Conservation (phyloP, 2,329 filamentous ascomycete species). For the Pseudogymnoascus sp. region DNA sequence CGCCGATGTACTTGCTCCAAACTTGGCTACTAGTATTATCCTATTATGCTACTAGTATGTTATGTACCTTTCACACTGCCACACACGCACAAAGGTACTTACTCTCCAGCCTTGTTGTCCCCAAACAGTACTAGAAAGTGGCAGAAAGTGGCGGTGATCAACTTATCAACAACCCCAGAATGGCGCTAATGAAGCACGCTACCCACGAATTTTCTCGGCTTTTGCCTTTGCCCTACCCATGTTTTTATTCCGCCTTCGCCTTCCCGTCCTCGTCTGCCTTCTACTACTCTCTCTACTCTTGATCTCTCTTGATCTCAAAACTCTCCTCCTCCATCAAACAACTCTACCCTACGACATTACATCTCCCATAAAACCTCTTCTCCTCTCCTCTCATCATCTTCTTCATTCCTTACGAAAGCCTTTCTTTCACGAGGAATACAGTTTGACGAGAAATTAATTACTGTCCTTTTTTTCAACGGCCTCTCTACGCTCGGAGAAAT, state of each 20-base stretch:
- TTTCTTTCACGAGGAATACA: constrained; percentile 35
- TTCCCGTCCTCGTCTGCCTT: constrained; percentile 3
- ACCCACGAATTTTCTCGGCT: constrained; percentile 7
- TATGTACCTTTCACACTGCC: neutral
- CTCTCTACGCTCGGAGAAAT: constrained; percentile 10
- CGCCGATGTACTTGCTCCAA: neutral
- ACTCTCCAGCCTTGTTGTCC: neutral
- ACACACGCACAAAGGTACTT: neutral
- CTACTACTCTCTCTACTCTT: constrained; percentile 18
- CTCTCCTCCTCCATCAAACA: constrained; percentile 14
- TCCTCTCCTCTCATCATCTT: constrained; percentile 28
- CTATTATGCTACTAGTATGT: neutral
- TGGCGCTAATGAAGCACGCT: constrained; percentile 5
- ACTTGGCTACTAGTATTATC: neutral
- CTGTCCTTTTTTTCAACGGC: constrained; percentile 11
- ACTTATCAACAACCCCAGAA: neutral
- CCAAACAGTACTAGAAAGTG: neutral
- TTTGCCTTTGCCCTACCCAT: constrained; percentile 21
- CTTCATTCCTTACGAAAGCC: constrained; percentile 41
- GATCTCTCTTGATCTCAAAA: constrained; percentile 18
- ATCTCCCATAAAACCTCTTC: constrained; percentile 9
- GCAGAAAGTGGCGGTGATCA: neutral
- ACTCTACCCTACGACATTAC: constrained; percentile 15
- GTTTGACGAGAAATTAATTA: neutral
- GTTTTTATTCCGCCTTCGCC: constrained; percentile 16